A percentile compares a stretch with the other conserved stretches of the same genome.
Evolutionary conservation across 768 basidiomycete species (phyloP).

Genomic region (Mycena floridula): DNA sequence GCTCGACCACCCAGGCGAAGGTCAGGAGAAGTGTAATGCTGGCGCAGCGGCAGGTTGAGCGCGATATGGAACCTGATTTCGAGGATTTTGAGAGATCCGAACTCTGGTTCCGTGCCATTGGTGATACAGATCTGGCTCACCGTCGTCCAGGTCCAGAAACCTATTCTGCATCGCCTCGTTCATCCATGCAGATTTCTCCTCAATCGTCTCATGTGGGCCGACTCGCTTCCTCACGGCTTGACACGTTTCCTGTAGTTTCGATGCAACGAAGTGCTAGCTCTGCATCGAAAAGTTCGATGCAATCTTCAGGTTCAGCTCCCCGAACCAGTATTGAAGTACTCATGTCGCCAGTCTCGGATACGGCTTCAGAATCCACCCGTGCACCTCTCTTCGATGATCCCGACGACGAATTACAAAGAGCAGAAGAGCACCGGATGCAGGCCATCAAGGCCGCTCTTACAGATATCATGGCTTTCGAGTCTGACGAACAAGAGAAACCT

Average conservation of each 20-base stretch:
- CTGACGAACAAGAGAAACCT: conserved; percentile 29
- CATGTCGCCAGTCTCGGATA: conserved; percentile 63
- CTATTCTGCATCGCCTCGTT: conserved; percentile 9
- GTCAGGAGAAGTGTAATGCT: conserved; percentile 78
- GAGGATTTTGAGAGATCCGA: conserved; percentile 84
- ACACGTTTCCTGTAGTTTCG: conserved; percentile 29
- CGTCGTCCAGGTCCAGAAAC: conserved; percentile 11
- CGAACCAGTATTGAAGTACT: conserved; percentile 72
- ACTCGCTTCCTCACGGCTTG: conserved; percentile 23
- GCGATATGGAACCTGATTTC: conserved; percentile 89
- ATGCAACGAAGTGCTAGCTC: conserved; percentile 36
- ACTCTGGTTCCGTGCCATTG: conserved; percentile 85
- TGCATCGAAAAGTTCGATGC: conserved; percentile 29
- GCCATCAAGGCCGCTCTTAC: conserved; percentile 95
- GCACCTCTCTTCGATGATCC: conserved; percentile 80
- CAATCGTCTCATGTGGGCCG: conserved; percentile 11
- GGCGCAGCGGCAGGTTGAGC: conserved; percentile 80
- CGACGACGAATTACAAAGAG: conserved; percentile 62
- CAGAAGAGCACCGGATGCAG: conserved; percentile 83
- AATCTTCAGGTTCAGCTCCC: conserved; percentile 17
- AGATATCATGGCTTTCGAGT: conserved; percentile 88
- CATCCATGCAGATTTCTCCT: conserved; percentile 7
- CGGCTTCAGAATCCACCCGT: conserved; percentile 46
- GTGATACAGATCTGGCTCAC: conserved; percentile 49
- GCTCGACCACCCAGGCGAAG: conserved; percentile 37